phyloP scores from a whole-genome alignment of 192 early-diverging fungal genomes.

The Neocallimastix lanati region DNA sequence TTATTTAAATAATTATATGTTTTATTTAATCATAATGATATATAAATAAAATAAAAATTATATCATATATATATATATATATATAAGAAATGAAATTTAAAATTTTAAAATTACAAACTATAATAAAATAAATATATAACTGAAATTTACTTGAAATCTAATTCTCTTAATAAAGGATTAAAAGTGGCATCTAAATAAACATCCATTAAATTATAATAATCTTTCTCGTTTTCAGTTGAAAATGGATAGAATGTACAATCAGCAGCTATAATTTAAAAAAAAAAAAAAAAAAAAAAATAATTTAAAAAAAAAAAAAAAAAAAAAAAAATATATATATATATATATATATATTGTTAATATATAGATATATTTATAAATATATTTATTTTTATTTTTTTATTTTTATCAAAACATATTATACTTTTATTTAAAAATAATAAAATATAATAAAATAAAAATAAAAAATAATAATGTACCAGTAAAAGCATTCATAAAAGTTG shows the following conservation, averaged over 20 bases:
- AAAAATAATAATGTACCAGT: constrained; percentile 31
- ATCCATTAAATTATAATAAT: constrained; percentile 70
- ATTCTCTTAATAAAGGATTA: constrained; percentile 49
- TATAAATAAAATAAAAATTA: neutral
- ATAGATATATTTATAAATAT: too few relatives aligned
- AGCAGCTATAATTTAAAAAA: constrained; percentile 39
- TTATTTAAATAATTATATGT: too few relatives aligned
- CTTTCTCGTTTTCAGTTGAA: constrained; percentile 70
- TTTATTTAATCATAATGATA: too few relatives aligned
- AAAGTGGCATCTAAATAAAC: constrained; percentile 90
- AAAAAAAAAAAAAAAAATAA: too few relatives aligned
- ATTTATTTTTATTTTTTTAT: too few relatives aligned
- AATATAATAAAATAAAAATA: neutral
- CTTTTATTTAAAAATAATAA: neutral
- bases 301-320: too few relatives aligned
- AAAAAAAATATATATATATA: too few relatives aligned
- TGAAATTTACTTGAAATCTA: constrained; percentile 41
- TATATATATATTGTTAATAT: too few relatives aligned
- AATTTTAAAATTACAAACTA: too few relatives aligned
- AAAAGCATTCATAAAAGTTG: constrained; percentile 94
- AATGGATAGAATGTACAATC: constrained; percentile 89
- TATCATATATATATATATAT: neutral
- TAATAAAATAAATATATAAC: too few relatives aligned
- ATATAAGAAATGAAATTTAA: too few relatives aligned
- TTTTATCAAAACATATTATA: too few relatives aligned